phyloP scores from a whole-genome alignment of 2,329 filamentous ascomycete genomes.

The Aspergillus ibericus region DNA sequence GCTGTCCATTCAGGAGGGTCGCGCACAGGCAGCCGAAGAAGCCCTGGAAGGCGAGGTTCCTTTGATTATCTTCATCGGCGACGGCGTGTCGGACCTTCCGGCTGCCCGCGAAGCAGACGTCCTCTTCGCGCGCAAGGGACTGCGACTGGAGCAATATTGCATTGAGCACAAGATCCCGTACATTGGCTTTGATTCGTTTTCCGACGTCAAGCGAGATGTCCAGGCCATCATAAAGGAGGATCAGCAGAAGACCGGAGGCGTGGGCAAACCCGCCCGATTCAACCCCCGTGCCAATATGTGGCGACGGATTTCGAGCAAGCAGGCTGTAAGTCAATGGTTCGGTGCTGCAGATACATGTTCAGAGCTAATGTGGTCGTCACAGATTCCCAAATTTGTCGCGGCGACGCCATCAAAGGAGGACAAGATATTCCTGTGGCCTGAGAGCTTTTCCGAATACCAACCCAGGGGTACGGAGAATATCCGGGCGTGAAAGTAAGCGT shows the following conservation, averaged over 20 bases:
- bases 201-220: constrained; percentile 64
- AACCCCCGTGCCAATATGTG: constrained; percentile 70
- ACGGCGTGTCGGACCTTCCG: constrained; percentile 67
- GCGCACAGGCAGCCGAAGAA: constrained; percentile 53
- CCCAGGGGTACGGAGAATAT: constrained; percentile 25
- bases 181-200: constrained; percentile 65
- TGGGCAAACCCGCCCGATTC: constrained; percentile 61
- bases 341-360: constrained; percentile 24
- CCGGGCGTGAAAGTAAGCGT: neutral
- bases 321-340: constrained; percentile 42
- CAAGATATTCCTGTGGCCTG: constrained; percentile 64
- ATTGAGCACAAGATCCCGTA: constrained; percentile 61
- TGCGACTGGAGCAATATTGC: constrained; percentile 67
- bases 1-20: constrained; percentile 62
- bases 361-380: constrained; percentile 4
- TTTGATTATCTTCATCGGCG: constrained; percentile 68
- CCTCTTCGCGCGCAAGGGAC: constrained; percentile 65
- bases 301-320: constrained; percentile 62
- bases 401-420: constrained; percentile 58
- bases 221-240: constrained; percentile 60
- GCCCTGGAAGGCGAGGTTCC: constrained; percentile 63
- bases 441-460: constrained; percentile 54
- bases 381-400: constrained; percentile 50
- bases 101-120: constrained; percentile 67
- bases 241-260: constrained; percentile 59